phyloP scores from a whole-genome alignment of 116 monocot genomes.

The Phalaenopsis hybrid region DNA sequence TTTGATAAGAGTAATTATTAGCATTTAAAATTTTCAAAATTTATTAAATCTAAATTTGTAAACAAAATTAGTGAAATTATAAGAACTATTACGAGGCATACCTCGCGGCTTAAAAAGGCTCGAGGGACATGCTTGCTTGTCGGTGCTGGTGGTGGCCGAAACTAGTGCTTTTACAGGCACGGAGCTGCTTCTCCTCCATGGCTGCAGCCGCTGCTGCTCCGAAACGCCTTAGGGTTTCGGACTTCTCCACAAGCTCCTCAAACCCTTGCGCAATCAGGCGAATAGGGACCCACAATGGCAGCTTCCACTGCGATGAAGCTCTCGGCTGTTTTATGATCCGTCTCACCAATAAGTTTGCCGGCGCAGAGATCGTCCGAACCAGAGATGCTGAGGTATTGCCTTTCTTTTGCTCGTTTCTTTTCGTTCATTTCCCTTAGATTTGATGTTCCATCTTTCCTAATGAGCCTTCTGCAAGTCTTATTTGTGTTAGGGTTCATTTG shows the following conservation, averaged over 20 bases:
- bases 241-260: conserved; percentile 26
- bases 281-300: conserved; percentile 93
- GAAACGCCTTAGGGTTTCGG: conserved; percentile 18
- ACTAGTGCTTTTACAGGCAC: neutral
- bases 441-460: no score
- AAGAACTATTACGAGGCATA: no score
- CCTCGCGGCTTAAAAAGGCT: no score
- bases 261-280: conserved; percentile 18
- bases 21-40: no score
- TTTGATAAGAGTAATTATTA: no score
- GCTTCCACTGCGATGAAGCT: conserved; percentile 99
- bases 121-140: neutral
- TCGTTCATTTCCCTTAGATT: neutral
- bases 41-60: no score
- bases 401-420: no score
- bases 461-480: neutral
- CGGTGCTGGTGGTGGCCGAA: neutral
- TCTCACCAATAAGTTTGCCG: conserved; percentile 80
- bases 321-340: conserved; percentile 97
- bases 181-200: neutral
- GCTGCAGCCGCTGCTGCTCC: neutral
- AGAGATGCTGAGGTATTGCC: conserved; percentile 52
- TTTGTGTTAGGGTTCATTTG: neutral
- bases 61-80: no score
- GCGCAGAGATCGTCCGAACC: conserved; percentile 69